phyloP scores from a whole-genome alignment of 106 monocot genomes.

The Dendrobium officinale region DNA sequence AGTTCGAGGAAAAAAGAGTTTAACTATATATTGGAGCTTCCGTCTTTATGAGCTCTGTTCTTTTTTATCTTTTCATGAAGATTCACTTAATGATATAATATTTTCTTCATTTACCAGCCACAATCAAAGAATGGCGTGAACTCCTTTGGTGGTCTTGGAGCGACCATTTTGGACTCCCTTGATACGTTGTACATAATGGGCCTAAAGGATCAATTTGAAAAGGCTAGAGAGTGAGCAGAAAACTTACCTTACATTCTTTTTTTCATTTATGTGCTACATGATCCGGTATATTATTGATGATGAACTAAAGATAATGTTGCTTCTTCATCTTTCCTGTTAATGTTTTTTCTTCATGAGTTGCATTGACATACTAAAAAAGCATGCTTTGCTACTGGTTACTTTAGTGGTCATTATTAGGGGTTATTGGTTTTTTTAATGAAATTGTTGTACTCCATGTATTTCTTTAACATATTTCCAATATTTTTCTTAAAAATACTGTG shows the following conservation, averaged over 20 bases:
- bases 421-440: no score
- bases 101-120: slow-evolving; percentile 34
- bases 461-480: background rate
- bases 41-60: background rate
- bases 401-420: background rate
- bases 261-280: background rate
- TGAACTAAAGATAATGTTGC: background rate
- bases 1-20: background rate
- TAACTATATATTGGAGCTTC: background rate
- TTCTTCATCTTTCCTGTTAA: background rate
- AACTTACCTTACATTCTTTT: background rate
- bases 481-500: no score
- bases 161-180: slow-evolving; percentile 59
- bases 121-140: slow-evolving; percentile 48
- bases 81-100: slow-evolving; percentile 1
- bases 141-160: slow-evolving; percentile 68
- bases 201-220: slow-evolving; percentile 47
- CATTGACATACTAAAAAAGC: background rate
- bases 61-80: slow-evolving; percentile 4
- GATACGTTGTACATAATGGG: slow-evolving; percentile 75
- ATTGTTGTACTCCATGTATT: background rate
- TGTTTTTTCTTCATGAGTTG: background rate
- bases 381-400: background rate
- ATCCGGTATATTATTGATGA: background rate
- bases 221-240: slow-evolving; percentile 58